These are phyloP conservation scores for Antonospora locustae DNA, from an alignment of 371 early-diverging fungal species.

Conservation along the genomic window DNA sequence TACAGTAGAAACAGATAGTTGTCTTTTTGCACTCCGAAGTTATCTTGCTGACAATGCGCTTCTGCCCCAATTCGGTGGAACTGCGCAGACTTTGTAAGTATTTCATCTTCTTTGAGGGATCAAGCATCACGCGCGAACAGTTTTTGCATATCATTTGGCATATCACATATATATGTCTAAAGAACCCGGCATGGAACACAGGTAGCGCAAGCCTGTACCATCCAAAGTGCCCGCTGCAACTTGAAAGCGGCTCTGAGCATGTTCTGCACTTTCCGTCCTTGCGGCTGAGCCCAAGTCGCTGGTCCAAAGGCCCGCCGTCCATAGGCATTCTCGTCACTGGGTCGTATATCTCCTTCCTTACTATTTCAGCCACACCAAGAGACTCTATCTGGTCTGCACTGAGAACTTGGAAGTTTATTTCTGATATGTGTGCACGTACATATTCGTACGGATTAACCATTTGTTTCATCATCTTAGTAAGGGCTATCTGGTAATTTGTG, in stretches of 20 bases:
- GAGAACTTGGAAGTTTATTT: too few species aligned
- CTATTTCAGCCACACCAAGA: too few species aligned
- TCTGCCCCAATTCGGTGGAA: constrained; percentile 4
- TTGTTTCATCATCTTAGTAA: too few species aligned
- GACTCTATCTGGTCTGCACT: too few species aligned
- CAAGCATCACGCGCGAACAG: constrained; percentile 43
- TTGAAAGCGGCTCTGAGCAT: constrained; percentile 69
- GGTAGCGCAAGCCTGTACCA: constrained; percentile 78
- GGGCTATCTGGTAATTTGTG: too few species aligned
- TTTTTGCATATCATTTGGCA: constrained; percentile 91
- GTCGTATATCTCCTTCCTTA: too few species aligned
- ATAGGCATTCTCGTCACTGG: too few species aligned
- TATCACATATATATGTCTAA: constrained; percentile 69
- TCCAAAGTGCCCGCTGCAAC: constrained; percentile 95
- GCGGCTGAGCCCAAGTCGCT: constrained; percentile 57
- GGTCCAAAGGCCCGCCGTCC: constrained; percentile 42
- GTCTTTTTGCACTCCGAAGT: constrained; percentile 74
- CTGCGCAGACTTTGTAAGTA: too few species aligned
- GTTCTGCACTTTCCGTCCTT: constrained; percentile 71
- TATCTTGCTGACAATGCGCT: constrained; percentile 60
- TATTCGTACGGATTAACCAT: too few species aligned
- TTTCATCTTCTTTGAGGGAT: too few species aligned
- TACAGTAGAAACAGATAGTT: constrained; percentile 69
- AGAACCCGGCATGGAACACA: constrained; percentile 91
- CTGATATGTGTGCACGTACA: too few species aligned